These are phyloP conservation scores for Metschnikowia sp. DNA, from an alignment of 805 yeast genomes.

Conservation along the genomic window DNA sequence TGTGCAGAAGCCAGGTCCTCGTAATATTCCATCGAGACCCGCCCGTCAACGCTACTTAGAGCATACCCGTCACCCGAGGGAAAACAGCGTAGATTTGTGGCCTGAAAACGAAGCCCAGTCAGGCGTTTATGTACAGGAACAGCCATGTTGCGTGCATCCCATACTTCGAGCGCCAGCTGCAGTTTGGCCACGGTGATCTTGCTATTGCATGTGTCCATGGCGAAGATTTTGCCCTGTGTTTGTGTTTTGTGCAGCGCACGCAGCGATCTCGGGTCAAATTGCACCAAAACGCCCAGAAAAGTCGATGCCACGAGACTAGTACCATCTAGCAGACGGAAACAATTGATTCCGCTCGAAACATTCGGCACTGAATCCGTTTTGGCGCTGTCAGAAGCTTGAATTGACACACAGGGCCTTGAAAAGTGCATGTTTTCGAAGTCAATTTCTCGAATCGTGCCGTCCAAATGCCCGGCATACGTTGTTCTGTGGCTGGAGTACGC, in stretches of 20 bases:
- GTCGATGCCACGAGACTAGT: slow-evolving; percentile 19
- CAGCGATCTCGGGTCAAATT: slow-evolving; percentile 14
- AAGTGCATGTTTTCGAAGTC: slow-evolving; percentile 45
- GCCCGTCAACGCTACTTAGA: slow-evolving; percentile 73
- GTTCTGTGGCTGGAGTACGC: slow-evolving; percentile 24
- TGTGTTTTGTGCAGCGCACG: slow-evolving; percentile 1
- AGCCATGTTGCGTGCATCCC: slow-evolving; percentile 48
- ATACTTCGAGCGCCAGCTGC: slow-evolving; percentile 50
- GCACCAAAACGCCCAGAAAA: slow-evolving; percentile 9
- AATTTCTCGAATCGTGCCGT: slow-evolving; percentile 50
- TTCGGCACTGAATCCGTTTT: not conserved
- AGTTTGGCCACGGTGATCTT: slow-evolving; percentile 53
- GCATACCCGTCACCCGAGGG: slow-evolving; percentile 59
- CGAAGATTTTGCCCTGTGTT: slow-evolving; percentile 51
- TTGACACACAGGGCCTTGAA: slow-evolving; percentile 4
- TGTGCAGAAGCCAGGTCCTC: slow-evolving; percentile 44
- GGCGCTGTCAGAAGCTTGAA: not conserved
- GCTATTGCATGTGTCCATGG: slow-evolving; percentile 54
- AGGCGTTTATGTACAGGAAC: slow-evolving; percentile 51
- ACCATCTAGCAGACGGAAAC: slow-evolving; percentile 9
- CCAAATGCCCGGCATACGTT: slow-evolving; percentile 48
- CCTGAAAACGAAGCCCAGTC: slow-evolving; percentile 65
- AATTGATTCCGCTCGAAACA: slow-evolving; percentile 17
- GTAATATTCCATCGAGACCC: slow-evolving; percentile 71
- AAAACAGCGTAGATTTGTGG: slow-evolving; percentile 51